Conservation (phyloP, 2,329 filamentous ascomycete species). For the Fusarium euwallaceae region DNA sequence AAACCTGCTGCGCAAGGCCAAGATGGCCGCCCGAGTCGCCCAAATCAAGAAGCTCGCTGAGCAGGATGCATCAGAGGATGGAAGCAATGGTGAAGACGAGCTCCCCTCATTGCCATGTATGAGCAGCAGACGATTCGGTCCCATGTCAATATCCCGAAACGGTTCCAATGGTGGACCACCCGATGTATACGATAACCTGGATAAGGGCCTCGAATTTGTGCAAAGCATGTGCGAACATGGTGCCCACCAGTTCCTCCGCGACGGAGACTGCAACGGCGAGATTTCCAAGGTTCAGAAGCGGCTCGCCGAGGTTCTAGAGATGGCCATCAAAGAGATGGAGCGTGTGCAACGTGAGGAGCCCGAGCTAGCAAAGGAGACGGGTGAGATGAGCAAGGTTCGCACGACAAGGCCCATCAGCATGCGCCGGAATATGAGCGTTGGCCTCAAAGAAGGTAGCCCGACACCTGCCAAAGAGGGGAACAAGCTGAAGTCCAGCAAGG, state of each 20-base stretch:
- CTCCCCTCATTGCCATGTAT: constrained; percentile 58
- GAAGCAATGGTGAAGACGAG: constrained; percentile 56
- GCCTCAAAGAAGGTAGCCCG: constrained; percentile 45
- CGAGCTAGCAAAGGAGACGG: constrained; percentile 55
- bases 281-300: constrained; percentile 76
- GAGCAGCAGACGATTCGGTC: constrained; percentile 53
- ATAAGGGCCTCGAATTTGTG: constrained; percentile 83
- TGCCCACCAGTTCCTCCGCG: constrained; percentile 89
- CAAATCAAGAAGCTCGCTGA: constrained; percentile 72
- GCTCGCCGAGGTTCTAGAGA: constrained; percentile 72
- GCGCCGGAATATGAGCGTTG: constrained; percentile 58
- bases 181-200: constrained; percentile 78
- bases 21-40: constrained; percentile 82
- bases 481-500: constrained; percentile 41
- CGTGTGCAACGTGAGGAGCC: constrained; percentile 67
- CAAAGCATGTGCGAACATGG: constrained; percentile 87
- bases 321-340: constrained; percentile 71
- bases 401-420: constrained; percentile 67
- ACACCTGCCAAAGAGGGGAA: constrained; percentile 37
- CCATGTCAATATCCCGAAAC: constrained; percentile 47
- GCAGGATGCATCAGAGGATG: constrained; percentile 67
- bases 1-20: constrained; percentile 88
- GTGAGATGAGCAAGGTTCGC: constrained; percentile 58
- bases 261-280: constrained; percentile 86
- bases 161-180: constrained; percentile 44